Evolutionary conservation across 106 monocot genomes (phyloP).

Genomic region (Allium sativum): DNA sequence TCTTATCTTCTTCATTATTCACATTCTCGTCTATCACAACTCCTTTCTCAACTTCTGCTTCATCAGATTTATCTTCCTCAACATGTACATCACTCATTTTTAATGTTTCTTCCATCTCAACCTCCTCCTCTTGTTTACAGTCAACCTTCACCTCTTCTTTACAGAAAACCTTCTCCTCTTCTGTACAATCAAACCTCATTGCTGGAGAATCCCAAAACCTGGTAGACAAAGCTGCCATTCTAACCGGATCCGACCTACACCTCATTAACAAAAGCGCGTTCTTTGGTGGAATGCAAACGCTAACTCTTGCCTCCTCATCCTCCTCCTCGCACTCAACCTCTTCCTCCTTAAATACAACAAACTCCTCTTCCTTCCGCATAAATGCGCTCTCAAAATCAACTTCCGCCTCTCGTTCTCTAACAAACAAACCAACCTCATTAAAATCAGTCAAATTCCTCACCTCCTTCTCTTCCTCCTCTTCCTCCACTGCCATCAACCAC

Average conservation of each 20-base stretch:
- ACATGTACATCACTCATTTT: neutral
- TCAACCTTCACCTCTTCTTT: conserved; percentile 1
- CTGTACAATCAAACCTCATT: neutral
- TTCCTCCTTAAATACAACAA: conserved; percentile 8
- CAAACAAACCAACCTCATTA: conserved; percentile 11
- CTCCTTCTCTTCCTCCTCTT: conserved; percentile 11
- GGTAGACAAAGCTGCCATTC: conserved; percentile 71
- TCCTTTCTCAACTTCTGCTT: conserved; percentile 1
- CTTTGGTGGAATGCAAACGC: conserved; percentile 68
- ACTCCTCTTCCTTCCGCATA: neutral
- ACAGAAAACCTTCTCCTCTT: conserved; percentile 8
- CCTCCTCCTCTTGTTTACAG: conserved; percentile 1
- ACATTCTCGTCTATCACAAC: neutral
- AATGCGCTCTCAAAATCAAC: neutral
- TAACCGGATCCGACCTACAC: conserved; percentile 91
- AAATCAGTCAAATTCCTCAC: neutral
- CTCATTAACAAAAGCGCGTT: conserved; percentile 93
- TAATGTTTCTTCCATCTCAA: too few species aligned
- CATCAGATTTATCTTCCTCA: neutral
- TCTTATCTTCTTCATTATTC: neutral
- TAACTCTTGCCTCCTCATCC: conserved; percentile 23
- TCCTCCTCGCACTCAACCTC: conserved; percentile 13
- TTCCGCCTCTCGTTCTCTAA: conserved; percentile 1
- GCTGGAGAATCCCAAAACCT: conserved; percentile 73
- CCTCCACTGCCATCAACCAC: conserved; percentile 69